Base-by-base conservation (phyloP, 495 filamentous ascomycete species). In the Zalerion maritima region DNA sequence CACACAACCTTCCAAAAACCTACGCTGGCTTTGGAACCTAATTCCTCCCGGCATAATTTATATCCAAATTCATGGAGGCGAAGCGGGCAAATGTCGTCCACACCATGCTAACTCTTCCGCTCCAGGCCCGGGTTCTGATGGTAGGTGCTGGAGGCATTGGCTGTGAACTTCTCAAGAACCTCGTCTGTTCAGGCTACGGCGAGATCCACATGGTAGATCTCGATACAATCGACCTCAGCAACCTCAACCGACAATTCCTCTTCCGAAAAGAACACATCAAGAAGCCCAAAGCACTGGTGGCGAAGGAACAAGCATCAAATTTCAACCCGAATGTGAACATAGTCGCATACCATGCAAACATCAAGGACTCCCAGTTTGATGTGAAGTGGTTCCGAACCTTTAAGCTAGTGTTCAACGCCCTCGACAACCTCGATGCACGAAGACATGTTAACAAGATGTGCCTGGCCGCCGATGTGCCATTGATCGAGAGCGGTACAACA, bases 401-500 rank as follows among this genome's bases (percentile, higher is more conserved):
- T 47, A 61, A 64, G 17, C 49, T 96, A 2, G 85, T 96, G 3
- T 94, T 99, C 59, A 99, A 99, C 55, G 89, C 89, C 16, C 64
- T 99, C 12, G 89, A 99, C 51, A 99, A 99, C 38, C 63, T 99
- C 6, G 87, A 94, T 32, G 89, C 89, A 12, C 63, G 89, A 35
- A 73, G 87, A 24, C 82, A 99, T 64, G 89, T 96, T 29, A 99
- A 99, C 49, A 79, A 73, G 47, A 96, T 99, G 89, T 99, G 89
- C 43, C 51, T 99, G 37, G 78, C 84, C 1, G 89, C 91, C 12
- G 62, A 85, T 37, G 75, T 99, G 14, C 83, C 89, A 2, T 56
- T 99, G 41, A 78, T 99, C 20, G 89, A 99, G 55, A 94, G 91
- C 45, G 89, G 89, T 14, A 99, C 89, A 3, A 96, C 89, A 0